phyloP scores from a whole-genome alignment of 192 early-diverging fungal genomes.

The Coemansia sp. region DNA sequence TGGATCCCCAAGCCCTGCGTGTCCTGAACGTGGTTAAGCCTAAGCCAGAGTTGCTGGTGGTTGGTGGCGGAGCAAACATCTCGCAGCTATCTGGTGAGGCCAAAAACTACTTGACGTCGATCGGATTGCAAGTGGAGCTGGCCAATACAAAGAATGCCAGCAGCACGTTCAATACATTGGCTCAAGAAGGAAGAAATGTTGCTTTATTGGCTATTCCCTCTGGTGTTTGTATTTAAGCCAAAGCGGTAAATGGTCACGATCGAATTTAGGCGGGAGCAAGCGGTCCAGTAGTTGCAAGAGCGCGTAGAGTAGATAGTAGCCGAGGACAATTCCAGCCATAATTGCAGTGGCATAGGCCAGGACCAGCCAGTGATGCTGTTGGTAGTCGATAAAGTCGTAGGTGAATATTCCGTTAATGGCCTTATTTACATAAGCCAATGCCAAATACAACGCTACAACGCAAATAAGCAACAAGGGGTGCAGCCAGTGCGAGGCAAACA shows the following conservation, averaged over 20 bases:
- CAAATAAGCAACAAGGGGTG: slow-evolving; percentile 21
- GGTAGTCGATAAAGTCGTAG: slow-evolving; percentile 42
- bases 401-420: slow-evolving; percentile 40
- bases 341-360: slow-evolving; percentile 16
- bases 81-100: slow-evolving; percentile 20
- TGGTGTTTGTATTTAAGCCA: slow-evolving; percentile 19
- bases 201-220: slow-evolving; percentile 39
- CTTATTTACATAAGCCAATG: slow-evolving; percentile 33
- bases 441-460: slow-evolving; percentile 27
- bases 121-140: slow-evolving; percentile 44
- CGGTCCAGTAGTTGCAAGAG: slow-evolving; percentile 26
- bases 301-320: slow-evolving; percentile 32
- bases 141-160: slow-evolving; percentile 35
- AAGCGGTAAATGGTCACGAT: neutral
- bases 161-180: slow-evolving; percentile 40
- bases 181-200: slow-evolving; percentile 42
- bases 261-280: slow-evolving; percentile 15
- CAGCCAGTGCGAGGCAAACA: slow-evolving; percentile 38
- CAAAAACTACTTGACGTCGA: slow-evolving; percentile 34
- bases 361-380: slow-evolving; percentile 14
- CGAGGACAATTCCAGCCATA: slow-evolving; percentile 15
- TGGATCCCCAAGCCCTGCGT: slow-evolving; percentile 21
- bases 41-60: slow-evolving; percentile 48
- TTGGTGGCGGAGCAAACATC: slow-evolving; percentile 39
- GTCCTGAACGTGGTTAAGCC: slow-evolving; percentile 37